Evolutionary conservation across 441 rosid species (phyloP), one percentile per base, ranked within the genome.

Genomic region (Populus trichocarpa): DNA sequence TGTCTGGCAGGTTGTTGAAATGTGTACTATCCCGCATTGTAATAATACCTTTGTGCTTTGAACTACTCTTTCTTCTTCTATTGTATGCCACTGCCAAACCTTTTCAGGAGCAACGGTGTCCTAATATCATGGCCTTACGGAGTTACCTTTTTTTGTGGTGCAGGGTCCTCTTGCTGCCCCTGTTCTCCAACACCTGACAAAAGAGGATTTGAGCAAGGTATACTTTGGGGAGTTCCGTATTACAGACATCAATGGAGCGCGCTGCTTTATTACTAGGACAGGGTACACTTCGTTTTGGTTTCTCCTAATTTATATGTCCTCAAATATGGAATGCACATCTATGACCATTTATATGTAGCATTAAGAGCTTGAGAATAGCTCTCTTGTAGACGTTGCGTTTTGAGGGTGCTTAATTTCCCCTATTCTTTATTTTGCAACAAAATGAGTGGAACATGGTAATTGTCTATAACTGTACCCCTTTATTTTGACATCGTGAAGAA

Each of bases 161-260:
- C 84, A 92, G 99, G 98, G 98, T 75, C 99, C 99, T 81, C 92
- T 96, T 84, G 94, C 97, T 73, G 97, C 92, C 38, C 88, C 96
- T 2, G 95, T 82, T 83, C 97, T 94, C 84, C 99, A 96, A 81
- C 88, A 90, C 80, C 81, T 94, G 74, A 92, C 95, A 28, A 93
- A 96, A 84, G 95, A 87, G 57, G 97, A 94, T 83, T 81, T 94
- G 85, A 90, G 95, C 91, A 94, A 91, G 89, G 68, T 96, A 33
- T 96, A 93, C 86, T 94, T 94, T 81, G 97, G 98, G 3, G 93
- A 91, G 26, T 96, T 96, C 87, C 86, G 86, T 70, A 91, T 93
- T n/a, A 78, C 93, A 76, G 95, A 90, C 82, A 92, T 96, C 77
- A 91, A 92, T 69, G 97, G 99, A 14, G 84, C 87, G 26, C 70